Percentiles rank a stretch among this genome's conserved stretches.
phyloP scores from a whole-genome alignment of 768 basidiomycete species.

The Lactifluus piperatus region DNA sequence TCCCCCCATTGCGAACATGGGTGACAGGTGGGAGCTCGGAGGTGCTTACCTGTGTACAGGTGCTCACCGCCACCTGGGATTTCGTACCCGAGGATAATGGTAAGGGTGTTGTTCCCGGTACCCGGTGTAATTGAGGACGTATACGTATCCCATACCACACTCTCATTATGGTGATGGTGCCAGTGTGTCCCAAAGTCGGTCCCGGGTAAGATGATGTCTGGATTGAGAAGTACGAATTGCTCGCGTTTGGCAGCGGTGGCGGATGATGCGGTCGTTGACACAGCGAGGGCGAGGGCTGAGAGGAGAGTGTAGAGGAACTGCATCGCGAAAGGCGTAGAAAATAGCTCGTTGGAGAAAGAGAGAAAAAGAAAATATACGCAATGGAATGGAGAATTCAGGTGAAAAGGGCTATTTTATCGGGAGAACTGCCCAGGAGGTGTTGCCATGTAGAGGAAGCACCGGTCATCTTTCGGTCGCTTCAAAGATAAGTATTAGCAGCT shows the following conservation, averaged over 20 bases:
- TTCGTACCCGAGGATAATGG: conserved; percentile 1
- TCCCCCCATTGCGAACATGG: not conserved
- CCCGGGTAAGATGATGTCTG: not conserved
- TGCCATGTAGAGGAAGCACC: not conserved
- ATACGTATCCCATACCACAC: conserved; percentile 4
- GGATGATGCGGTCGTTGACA: conserved; percentile 1
- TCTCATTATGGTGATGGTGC: not conserved
- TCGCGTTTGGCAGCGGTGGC: not conserved
- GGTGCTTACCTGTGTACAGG: not conserved
- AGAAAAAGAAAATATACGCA: not conserved
- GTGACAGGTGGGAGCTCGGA: too few species aligned
- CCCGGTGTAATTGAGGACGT: not conserved
- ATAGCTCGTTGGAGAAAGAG: not conserved
- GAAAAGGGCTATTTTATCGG: not conserved
- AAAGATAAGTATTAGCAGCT: not conserved
- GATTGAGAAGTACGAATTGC: not conserved
- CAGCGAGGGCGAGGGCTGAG: not conserved
- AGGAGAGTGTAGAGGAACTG: conserved; percentile 9
- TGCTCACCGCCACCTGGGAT: not conserved
- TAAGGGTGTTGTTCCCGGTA: not conserved
- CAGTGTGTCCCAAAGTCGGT: too few species aligned
- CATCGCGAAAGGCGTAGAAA: not conserved
- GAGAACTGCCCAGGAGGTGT: not conserved
- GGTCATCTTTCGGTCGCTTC: not conserved
- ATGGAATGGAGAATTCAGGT: not conserved